Evolutionary conservation across 1,284 basidiomycete species (phyloP), one percentile per base, ranked within the genome.

Genomic region (Puccinia hordei): DNA sequence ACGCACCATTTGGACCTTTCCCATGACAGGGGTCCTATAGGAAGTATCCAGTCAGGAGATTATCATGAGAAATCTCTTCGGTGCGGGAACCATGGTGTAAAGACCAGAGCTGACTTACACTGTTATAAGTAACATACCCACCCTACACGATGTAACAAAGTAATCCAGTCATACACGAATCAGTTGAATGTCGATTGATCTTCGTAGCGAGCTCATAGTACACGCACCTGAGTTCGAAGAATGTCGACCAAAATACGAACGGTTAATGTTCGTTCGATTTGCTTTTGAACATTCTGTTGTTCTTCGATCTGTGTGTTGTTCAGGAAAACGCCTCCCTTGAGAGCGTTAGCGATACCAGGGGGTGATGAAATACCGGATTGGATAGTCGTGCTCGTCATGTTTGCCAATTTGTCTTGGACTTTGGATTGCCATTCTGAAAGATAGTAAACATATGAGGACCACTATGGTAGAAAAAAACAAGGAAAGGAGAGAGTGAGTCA

Each of bases 401-500:
- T 80, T 30, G 78, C 66, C 69, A 80, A 35, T 63, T 80, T 55
- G 51, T 80, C 78, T 80, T 80, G 78, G 33, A 80, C 78, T 73
- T 80, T 80, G 2, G 78, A 73, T 73, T 80, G 78, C 78, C 78
- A 80, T 30, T 73, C 68, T 17, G 78, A 72, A n/a, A 80, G 68
- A 38, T 80, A 80, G 46, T 80, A 73, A 55, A 22, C 71, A 44
- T 80, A 80, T 49, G 44, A 63, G n/a, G 78, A 80, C 78, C 78
- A 80, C 78, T 80, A 38, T 12, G 35, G 9, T 53, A 4, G 12
- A 69, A 10, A 33, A 38, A 24, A 24, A 55, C 10, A 57, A 38
- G 13, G 9, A n/a, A 44, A 35, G n/a, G n/a, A n/a, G n/a, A n/a
- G n/a, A n/a, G n/a, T 17, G n/a, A 59, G 55, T 5, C 12, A 41